Evolutionary conservation across 2,329 filamentous ascomycete genomes (phyloP), one percentile per base, ranked within the genome.

Genomic region (Epicoccum nigrum): DNA sequence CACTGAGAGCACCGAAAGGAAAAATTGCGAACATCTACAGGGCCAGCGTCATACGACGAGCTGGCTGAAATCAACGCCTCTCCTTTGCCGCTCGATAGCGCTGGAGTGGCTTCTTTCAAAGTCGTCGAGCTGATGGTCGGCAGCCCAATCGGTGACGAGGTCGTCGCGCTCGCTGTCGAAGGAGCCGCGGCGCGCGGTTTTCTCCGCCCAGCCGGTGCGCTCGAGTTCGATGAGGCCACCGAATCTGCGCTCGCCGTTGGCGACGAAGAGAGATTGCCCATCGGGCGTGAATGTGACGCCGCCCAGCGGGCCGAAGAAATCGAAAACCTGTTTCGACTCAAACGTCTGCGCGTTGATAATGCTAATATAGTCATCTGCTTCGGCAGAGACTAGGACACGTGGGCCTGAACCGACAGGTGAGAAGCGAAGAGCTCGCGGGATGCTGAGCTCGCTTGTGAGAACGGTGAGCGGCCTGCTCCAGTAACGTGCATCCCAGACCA

Each of bases 401-500:
- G 81, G 82, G 2, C 88, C 88, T 42, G 84, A 84, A 15, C 88
- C 88, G 2, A 84, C 71, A 0, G 89, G 88, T 1, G 88, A 90
- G 72, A 92, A 93, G 30, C 82, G 82, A 33, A 93, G 73, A 44
- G 82, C 86, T 17, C 89, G 82, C 0, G 86, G 86, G 16, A 86
- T 85, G 2, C 87, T 84, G 79, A 90, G 85, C 63, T 87, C 82
- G 19, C 83, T 83, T 33, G 81, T 77, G 19, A 92, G 76, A 9
- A 81, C 81, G 15, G 77, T 76, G 4, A 80, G 74, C 7, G 80
- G 79, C 46, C 80, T 75, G 35, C 74, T 79, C 86, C 87, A 90
- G 45, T 82, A 84, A 7, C 89, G 82, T 7, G 88, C 86, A 68
- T 93, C 89, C 85, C 87, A 92, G 40, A 93, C 84, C 57, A 86